Conservation (phyloP, 768 basidiomycete species). For the Vararia minispora region DNA sequence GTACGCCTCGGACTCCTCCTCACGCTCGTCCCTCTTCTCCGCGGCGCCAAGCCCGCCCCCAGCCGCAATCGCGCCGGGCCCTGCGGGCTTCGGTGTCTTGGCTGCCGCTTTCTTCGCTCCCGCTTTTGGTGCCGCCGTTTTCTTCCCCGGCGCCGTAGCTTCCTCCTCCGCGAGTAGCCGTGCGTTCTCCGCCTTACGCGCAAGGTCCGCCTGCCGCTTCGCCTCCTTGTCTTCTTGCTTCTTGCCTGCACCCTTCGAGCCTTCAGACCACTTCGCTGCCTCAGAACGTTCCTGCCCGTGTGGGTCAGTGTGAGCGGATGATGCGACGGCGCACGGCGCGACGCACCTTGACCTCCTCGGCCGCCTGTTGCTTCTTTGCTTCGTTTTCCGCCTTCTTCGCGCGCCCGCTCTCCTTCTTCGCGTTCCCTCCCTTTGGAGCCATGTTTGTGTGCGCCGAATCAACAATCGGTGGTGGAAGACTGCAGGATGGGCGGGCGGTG, state of each 20-base stretch:
- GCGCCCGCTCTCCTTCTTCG: conserved; percentile 85
- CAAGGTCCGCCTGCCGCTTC: conserved; percentile 70
- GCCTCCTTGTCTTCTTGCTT: conserved; percentile 65
- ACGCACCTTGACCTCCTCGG: conserved; percentile 47
- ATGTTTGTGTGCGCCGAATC: conserved; percentile 34
- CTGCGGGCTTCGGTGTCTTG: conserved; percentile 49
- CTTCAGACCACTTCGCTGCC: conserved; percentile 55
- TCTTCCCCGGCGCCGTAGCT: conserved; percentile 42
- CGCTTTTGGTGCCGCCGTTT: conserved; percentile 55
- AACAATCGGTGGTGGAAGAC: neutral
- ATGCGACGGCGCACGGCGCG: neutral
- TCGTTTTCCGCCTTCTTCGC: conserved; percentile 92
- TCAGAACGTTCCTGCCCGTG: conserved; percentile 59
- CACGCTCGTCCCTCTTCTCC: conserved; percentile 20
- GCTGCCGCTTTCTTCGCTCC: conserved; percentile 43
- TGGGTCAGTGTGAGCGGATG: conserved; percentile 1
- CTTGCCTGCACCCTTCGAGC: conserved; percentile 53
- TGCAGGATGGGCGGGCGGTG: too few relatives aligned
- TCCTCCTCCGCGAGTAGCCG: conserved; percentile 86
- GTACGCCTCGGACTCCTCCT: conserved; percentile 51
- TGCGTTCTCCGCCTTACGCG: conserved; percentile 80
- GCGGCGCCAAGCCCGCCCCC: conserved; percentile 36
- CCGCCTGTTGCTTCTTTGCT: conserved; percentile 61
- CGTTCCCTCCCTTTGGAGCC: conserved; percentile 82
- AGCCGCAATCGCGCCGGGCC: conserved; percentile 78